Conservation (phyloP, 2,329 filamentous ascomycete species). For the Microsporum canis region DNA sequence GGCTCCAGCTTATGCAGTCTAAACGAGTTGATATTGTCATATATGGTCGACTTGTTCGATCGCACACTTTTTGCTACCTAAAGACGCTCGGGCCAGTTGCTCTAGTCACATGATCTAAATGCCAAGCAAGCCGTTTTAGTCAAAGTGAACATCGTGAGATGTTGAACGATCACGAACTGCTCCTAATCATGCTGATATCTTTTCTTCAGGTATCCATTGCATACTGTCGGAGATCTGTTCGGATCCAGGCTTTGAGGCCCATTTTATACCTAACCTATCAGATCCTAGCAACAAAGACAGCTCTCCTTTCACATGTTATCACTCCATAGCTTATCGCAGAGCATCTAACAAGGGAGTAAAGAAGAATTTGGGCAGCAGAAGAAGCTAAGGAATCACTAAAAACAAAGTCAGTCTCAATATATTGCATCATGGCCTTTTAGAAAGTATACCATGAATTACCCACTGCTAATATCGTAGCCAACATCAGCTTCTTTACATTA, state of each 20-base stretch:
- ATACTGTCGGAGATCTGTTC: neutral
- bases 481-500: too few species aligned
- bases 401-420: too few species aligned
- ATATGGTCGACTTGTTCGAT: neutral
- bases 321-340: too few species aligned
- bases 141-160: neutral
- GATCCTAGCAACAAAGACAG: neutral
- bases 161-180: neutral
- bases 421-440: too few species aligned
- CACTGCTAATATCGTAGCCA: too few species aligned
- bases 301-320: neutral
- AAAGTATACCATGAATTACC: too few species aligned
- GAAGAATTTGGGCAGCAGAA: too few species aligned
- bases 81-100: neutral
- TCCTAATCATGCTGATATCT: too few species aligned
- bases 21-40: neutral
- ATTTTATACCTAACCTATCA: neutral
- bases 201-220: too few species aligned
- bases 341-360: too few species aligned
- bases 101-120: neutral
- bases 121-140: neutral
- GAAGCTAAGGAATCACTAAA: too few species aligned
- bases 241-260: neutral
- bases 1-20: neutral
- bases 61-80: neutral